These are phyloP conservation scores for Amylostereum chailletii DNA, from an alignment of 1,284 basidiomycete genomes.

Conservation along the genomic window DNA sequence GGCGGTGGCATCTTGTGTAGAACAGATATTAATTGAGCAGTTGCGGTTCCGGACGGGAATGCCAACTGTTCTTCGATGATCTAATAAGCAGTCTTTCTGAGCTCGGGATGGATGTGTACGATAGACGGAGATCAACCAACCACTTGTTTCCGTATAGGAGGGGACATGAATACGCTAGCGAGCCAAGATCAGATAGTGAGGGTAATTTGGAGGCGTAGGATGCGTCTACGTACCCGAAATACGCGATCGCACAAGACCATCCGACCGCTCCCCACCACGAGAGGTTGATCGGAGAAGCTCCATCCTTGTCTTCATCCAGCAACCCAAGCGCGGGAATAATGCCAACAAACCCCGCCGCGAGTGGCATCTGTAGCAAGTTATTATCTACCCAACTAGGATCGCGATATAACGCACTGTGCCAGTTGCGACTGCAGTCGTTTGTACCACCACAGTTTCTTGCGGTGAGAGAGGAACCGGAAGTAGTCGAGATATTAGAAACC, in stretches of 20 bases:
- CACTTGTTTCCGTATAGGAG: constrained; percentile 89
- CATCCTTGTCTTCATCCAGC: constrained; percentile 69
- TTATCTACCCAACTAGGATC: neutral
- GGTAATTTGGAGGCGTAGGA: neutral
- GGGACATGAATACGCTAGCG: constrained; percentile 83
- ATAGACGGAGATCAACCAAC: constrained; percentile 31
- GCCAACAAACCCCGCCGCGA: constrained; percentile 92
- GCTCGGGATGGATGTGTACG: neutral
- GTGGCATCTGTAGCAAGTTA: constrained; percentile 52
- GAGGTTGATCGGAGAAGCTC: constrained; percentile 66
- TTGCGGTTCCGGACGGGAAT: constrained; percentile 95
- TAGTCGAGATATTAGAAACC: constrained; percentile 78
- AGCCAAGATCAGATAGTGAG: neutral
- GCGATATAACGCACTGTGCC: constrained; percentile 45
- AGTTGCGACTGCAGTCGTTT: constrained; percentile 92
- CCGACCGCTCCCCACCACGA: constrained; percentile 64
- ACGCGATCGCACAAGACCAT: constrained; percentile 86
- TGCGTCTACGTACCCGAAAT: constrained; percentile 67
- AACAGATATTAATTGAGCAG: constrained; percentile 90
- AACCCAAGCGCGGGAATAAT: constrained; percentile 87
- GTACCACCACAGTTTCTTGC: constrained; percentile 89
- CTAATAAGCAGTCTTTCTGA: constrained; percentile 25
- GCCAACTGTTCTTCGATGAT: constrained; percentile 91
- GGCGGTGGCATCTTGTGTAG: constrained; percentile 73
- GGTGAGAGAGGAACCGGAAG: constrained; percentile 69